phyloP scores from a whole-genome alignment of 2,329 filamentous ascomycete genomes.

The Magnaporthiopsis incrustans region DNA sequence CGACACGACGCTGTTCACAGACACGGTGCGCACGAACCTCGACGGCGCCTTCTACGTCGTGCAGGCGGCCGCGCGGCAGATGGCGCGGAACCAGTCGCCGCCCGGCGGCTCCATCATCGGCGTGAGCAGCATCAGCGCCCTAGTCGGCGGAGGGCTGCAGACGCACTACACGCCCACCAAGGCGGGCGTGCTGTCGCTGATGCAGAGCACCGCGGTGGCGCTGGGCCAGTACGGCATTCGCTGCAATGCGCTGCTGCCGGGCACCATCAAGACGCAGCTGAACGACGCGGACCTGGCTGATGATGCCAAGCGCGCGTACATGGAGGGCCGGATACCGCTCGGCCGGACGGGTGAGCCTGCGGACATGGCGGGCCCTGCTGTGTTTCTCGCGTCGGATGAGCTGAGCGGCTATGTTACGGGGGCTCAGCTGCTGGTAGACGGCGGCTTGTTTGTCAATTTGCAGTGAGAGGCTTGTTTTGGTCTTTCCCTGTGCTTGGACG shows the following conservation, averaged over 20 bases:
- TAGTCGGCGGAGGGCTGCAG: slow-evolving; percentile 58
- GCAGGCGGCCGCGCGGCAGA: slow-evolving; percentile 77
- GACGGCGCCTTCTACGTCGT: slow-evolving; percentile 82
- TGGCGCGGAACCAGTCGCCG: slow-evolving; percentile 55
- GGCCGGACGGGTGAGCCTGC: slow-evolving; percentile 50
- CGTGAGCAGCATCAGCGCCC: slow-evolving; percentile 39
- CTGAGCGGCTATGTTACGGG: slow-evolving; percentile 61
- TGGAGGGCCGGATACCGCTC: slow-evolving; percentile 59
- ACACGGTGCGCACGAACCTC: slow-evolving; percentile 73
- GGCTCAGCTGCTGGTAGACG: slow-evolving; percentile 64
- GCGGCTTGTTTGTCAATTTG: slow-evolving; percentile 65
- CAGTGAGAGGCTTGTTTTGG: slow-evolving; percentile 34
- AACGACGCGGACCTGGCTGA: slow-evolving; percentile 61
- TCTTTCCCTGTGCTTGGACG: not conserved
- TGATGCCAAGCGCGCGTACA: slow-evolving; percentile 55
- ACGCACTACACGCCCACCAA: slow-evolving; percentile 69
- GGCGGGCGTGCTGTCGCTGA: slow-evolving; percentile 58
- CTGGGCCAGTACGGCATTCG: slow-evolving; percentile 57
- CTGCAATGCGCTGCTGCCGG: slow-evolving; percentile 62
- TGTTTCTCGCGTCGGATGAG: slow-evolving; percentile 60
- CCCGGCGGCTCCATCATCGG: slow-evolving; percentile 65
- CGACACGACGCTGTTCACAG: slow-evolving; percentile 58
- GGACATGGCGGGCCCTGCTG: slow-evolving; percentile 62
- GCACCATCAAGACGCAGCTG: slow-evolving; percentile 62
- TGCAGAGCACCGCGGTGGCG: slow-evolving; percentile 61